These are phyloP conservation scores for Aphanomyces euteiches DNA, from an alignment of 352 stramenopile genomes.

Conservation along the genomic window DNA sequence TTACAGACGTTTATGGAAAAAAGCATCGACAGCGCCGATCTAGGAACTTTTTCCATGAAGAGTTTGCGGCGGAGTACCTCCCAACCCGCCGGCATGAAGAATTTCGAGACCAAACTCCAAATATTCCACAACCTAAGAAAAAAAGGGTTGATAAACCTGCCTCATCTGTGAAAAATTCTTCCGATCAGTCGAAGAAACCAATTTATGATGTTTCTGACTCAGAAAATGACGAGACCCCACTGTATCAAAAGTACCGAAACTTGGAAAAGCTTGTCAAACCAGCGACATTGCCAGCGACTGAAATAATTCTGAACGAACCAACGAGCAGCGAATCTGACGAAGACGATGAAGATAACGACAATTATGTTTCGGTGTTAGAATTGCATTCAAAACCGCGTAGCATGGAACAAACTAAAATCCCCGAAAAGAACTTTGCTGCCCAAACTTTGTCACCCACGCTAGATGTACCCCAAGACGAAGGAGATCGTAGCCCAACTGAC, in stretches of 20 bases:
- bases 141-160: neutral
- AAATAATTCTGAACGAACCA: neutral
- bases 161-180: neutral
- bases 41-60: conserved; percentile 37
- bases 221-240: conserved; percentile 3
- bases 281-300: neutral
- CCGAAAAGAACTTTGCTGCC: neutral
- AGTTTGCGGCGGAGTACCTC: conserved; percentile 46
- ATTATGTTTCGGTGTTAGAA: conserved; percentile 8
- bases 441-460: neutral
- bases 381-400: neutral
- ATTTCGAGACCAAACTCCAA: neutral
- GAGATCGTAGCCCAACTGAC: neutral
- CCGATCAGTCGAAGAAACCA: neutral
- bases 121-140: neutral
- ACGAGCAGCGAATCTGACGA: neutral
- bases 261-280: conserved; percentile 10
- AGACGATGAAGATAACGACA: neutral
- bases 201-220: neutral
- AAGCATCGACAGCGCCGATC: conserved; percentile 34
- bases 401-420: neutral
- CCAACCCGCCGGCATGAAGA: neutral
- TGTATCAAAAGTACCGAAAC: conserved; percentile 7
- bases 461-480: neutral
- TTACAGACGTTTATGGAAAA: conserved; percentile 44